Evolutionary conservation across 2,329 filamentous ascomycete species (phyloP).

Genomic region (Curvularia eragrostidis): DNA sequence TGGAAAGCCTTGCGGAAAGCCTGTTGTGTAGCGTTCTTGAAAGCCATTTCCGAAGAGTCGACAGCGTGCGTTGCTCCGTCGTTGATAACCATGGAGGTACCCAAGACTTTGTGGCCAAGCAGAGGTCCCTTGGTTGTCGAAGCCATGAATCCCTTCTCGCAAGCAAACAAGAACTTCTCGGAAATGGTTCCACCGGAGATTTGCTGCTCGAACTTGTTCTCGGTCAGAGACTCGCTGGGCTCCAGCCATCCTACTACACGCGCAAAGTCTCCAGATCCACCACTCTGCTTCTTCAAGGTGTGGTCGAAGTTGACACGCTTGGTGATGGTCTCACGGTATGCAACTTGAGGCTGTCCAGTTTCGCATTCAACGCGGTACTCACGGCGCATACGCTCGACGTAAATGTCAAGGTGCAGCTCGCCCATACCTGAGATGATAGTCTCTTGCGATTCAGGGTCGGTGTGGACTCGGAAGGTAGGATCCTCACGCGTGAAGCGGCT

Average conservation of each 20-base stretch:
- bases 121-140: constrained; percentile 87
- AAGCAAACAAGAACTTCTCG: constrained; percentile 94
- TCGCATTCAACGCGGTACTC: constrained; percentile 97
- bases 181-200: constrained; percentile 89
- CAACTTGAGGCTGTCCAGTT: constrained; percentile 95
- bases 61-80: constrained; percentile 97
- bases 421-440: constrained; percentile 99
- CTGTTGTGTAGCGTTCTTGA: constrained; percentile 92
- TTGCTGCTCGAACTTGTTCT: constrained; percentile 85
- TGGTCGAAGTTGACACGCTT: constrained; percentile 85
- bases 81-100: constrained; percentile 88
- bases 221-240: constrained; percentile 73
- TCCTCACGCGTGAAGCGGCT: constrained; percentile 98
- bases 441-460: constrained; percentile 90
- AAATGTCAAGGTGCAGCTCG: constrained; percentile 95
- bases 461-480: constrained; percentile 93
- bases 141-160: constrained; percentile 89
- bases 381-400: constrained; percentile 93
- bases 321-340: constrained; percentile 93
- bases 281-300: constrained; percentile 91
- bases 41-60: constrained; percentile 95
- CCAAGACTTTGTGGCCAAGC: constrained; percentile 91
- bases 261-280: constrained; percentile 94
- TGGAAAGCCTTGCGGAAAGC: constrained; percentile 95
- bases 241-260: constrained; percentile 92